Conservation (phyloP, 2,329 filamentous ascomycete species). For the Ceratocystis lukuohia region DNA sequence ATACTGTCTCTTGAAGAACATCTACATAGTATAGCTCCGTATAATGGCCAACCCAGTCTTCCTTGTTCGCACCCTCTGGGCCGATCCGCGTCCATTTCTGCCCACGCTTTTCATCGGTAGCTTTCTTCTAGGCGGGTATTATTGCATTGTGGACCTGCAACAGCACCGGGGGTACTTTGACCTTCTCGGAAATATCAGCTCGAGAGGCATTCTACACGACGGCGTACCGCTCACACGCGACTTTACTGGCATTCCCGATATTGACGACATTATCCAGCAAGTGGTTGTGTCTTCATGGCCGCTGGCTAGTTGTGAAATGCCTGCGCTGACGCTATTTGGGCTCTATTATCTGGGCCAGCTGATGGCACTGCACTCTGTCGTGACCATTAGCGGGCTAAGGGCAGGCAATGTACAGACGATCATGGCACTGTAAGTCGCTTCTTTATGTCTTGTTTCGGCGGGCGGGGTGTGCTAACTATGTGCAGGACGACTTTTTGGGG, state of each 20-base stretch:
- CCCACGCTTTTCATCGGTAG: slow-evolving; percentile 10
- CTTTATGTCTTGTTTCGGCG: background rate
- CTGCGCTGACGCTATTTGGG: slow-evolving; percentile 20
- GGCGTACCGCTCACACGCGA: background rate
- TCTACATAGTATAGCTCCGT: background rate
- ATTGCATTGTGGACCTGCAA: slow-evolving; percentile 7
- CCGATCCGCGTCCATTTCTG: slow-evolving; percentile 13
- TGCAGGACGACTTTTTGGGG: slow-evolving; percentile 22
- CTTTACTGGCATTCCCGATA: slow-evolving; percentile 20
- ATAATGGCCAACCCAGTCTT: slow-evolving; percentile 12
- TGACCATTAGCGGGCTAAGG: slow-evolving; percentile 21
- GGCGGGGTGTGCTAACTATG: background rate
- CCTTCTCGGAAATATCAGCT: background rate
- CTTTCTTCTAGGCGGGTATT: slow-evolving; percentile 11
- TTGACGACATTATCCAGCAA: slow-evolving; percentile 21
- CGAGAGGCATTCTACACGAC: slow-evolving; percentile 1
- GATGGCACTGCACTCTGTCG: slow-evolving; percentile 20
- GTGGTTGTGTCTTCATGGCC: slow-evolving; percentile 21
- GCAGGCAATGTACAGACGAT: slow-evolving; percentile 21
- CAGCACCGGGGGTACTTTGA: slow-evolving; percentile 8
- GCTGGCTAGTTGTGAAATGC: slow-evolving; percentile 18
- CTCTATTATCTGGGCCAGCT: slow-evolving; percentile 22
- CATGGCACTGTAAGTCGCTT: slow-evolving; percentile 20
- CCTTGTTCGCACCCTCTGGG: slow-evolving; percentile 14
- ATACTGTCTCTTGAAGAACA: too few species aligned